These are phyloP conservation scores for Perkinsus marinus DNA, from an alignment of 169 alveolate genomes.

Conservation along the genomic window DNA sequence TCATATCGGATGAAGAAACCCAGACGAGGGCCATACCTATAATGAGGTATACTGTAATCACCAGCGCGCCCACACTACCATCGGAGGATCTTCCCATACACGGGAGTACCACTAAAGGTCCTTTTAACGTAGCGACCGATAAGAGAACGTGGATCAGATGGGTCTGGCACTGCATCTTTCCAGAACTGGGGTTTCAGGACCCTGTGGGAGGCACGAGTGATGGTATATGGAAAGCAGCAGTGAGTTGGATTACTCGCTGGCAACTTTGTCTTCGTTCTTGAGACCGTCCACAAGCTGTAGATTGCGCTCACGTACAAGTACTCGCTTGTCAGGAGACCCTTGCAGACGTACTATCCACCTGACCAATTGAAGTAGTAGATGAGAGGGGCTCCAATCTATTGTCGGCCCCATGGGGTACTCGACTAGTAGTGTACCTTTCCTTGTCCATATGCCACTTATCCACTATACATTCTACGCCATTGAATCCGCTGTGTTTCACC, in stretches of 20 bases:
- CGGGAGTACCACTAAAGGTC: background rate
- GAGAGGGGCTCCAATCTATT: no score
- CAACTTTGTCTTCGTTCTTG: background rate
- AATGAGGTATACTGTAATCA: background rate
- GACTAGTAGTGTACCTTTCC: background rate
- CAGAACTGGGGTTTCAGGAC: background rate
- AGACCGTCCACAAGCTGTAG: background rate
- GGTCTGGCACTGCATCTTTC: background rate
- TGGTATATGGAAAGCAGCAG: background rate
- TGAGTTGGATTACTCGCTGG: background rate
- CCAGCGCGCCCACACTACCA: background rate
- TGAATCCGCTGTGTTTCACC: background rate
- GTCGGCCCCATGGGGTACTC: no score
- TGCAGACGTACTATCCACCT: background rate
- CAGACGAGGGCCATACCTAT: background rate
- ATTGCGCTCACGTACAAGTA: background rate
- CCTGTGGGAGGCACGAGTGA: background rate
- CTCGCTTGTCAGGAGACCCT: background rate
- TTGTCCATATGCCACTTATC: background rate
- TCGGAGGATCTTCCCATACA: background rate
- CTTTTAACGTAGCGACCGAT: background rate
- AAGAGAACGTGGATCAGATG: background rate
- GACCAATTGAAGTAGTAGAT: background rate
- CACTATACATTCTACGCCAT: background rate
- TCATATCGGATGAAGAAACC: background rate